Percentiles rank a stretch among this genome's conserved stretches.
Evolutionary conservation across 495 filamentous ascomycete genomes (phyloP).

Genomic region (Neurospora sp.): DNA sequence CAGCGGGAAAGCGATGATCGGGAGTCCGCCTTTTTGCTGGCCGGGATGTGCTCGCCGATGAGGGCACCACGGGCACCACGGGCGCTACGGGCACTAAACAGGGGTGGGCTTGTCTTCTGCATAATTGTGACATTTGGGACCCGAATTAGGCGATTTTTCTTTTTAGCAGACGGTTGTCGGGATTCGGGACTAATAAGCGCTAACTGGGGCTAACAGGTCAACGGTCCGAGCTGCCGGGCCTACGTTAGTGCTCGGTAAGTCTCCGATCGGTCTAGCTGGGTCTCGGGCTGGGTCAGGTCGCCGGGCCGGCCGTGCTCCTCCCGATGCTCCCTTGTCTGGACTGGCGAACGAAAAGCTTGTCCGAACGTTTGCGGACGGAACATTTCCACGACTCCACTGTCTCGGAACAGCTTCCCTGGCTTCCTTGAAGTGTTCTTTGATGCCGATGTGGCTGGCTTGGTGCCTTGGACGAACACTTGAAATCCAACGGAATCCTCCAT

Average conservation of each 20-base stretch:
- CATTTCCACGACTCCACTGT: not conserved
- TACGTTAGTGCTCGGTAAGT: not conserved
- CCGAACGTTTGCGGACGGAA: not conserved
- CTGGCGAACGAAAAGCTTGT: not conserved
- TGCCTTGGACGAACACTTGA: not conserved
- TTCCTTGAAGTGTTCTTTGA: not conserved
- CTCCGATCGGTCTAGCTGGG: not conserved
- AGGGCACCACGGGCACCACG: not conserved
- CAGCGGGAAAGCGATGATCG: not conserved
- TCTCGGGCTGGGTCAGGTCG: not conserved
- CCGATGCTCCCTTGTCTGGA: not conserved
- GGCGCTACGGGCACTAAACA: not conserved
- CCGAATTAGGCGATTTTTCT: not conserved
- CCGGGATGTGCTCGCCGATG: not conserved
- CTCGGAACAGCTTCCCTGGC: not conserved
- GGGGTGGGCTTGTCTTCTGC: not conserved
- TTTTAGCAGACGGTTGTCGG: not conserved
- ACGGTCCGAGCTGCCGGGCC: not conserved
- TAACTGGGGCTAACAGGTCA: not conserved
- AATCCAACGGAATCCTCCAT: not conserved
- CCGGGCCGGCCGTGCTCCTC: not conserved
- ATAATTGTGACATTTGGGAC: not conserved
- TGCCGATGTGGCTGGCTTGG: not conserved
- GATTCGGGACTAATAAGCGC: not conserved
- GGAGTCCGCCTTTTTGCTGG: not conserved